These are phyloP conservation scores for Coemansia biformis DNA, from an alignment of 192 early-diverging fungal genomes.

Conservation along the genomic window DNA sequence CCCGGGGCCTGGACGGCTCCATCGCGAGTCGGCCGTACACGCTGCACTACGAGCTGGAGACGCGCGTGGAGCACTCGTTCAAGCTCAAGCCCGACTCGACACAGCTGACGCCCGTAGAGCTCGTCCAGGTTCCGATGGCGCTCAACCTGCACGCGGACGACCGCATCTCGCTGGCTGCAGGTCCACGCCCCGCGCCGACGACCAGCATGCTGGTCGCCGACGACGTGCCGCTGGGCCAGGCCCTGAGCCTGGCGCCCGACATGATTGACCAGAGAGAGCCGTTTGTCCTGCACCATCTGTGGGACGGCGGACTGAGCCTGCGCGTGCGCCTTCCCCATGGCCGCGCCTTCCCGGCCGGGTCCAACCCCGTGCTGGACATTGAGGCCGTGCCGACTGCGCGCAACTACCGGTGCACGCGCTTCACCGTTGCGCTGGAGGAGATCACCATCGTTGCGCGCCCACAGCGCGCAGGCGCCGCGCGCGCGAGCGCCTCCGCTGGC, in stretches of 20 bases:
- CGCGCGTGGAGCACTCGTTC: constrained; percentile 35
- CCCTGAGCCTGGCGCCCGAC: constrained; percentile 17
- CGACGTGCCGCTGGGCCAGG: constrained; percentile 27
- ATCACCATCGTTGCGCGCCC: constrained; percentile 40
- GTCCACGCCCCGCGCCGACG: not conserved
- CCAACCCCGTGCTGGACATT: constrained; percentile 17
- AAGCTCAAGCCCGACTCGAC: constrained; percentile 27
- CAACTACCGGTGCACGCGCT: constrained; percentile 11
- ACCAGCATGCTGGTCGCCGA: not conserved
- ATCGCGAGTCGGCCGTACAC: constrained; percentile 18
- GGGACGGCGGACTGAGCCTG: constrained; percentile 20
- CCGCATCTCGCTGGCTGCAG: constrained; percentile 23
- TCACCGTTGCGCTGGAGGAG: constrained; percentile 29
- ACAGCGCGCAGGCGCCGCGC: constrained; percentile 4
- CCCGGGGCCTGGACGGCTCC: constrained; percentile 25
- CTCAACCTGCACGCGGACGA: constrained; percentile 39
- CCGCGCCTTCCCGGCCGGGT: constrained; percentile 13
- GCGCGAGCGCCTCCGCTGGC: not conserved
- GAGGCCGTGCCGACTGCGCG: constrained; percentile 28
- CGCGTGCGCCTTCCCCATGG: constrained; percentile 24
- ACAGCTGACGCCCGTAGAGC: constrained; percentile 6
- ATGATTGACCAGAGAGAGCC: constrained; percentile 13
- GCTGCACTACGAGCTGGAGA: constrained; percentile 31
- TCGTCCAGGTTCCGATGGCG: constrained; percentile 38
- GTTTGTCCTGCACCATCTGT: constrained; percentile 40